Evolutionary conservation across 768 basidiomycete genomes (phyloP).

Genomic region (Rhizopogon vinicolor): DNA sequence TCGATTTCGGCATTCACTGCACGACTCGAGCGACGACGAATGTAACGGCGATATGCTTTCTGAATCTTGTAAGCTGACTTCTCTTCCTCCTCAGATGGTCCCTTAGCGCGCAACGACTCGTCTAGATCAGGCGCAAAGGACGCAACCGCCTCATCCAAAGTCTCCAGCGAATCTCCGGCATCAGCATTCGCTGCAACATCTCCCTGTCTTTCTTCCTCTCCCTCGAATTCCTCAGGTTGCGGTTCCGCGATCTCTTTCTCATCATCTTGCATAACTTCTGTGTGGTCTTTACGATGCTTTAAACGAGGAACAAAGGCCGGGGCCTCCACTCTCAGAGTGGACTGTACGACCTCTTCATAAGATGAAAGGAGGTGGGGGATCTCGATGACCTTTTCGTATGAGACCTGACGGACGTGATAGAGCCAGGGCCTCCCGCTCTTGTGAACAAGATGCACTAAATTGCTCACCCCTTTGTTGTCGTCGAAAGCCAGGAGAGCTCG

Average conservation of each 20-base stretch:
- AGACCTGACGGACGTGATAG: conserved; percentile 20
- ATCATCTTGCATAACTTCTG: background rate
- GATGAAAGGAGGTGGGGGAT: conserved; percentile 25
- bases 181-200: conserved; percentile 2
- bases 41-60: conserved; percentile 9
- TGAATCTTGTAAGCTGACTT: conserved; percentile 20
- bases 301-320: no score
- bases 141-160: conserved; percentile 3
- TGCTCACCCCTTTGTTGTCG: conserved; percentile 8
- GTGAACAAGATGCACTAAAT: conserved; percentile 23
- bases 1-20: conserved; percentile 16
- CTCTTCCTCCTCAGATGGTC: conserved; percentile 22
- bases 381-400: conserved; percentile 25
- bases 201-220: conserved; percentile 7
- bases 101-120: conserved; percentile 14
- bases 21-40: conserved; percentile 7
- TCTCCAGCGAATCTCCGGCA: background rate
- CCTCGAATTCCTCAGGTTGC: background rate
- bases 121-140: conserved; percentile 4
- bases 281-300: background rate
- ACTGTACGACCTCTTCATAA: conserved; percentile 8
- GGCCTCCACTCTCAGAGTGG: no score
- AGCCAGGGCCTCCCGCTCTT: background rate
- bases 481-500: conserved; percentile 12
- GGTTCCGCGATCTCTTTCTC: background rate